Base-by-base conservation (phyloP, 441 rosid species). In the Pelargonium fulgidum region DNA sequence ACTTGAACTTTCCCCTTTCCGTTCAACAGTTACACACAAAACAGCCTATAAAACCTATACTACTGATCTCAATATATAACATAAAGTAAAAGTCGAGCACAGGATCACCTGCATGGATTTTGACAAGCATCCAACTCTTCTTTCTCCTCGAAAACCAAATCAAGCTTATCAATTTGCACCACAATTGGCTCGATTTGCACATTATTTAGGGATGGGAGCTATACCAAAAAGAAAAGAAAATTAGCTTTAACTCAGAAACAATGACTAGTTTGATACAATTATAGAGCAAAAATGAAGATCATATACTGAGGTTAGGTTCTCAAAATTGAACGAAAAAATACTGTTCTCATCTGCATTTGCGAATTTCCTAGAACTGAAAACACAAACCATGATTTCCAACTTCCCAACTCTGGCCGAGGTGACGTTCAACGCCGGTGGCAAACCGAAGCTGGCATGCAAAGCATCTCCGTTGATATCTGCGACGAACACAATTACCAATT, bases 401-500 rank as follows among this genome's bases (percentile, higher is more conserved):
- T 86, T 91, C 7, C 91, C 96, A 42, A 94, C 96, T 89, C 83
- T 90, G 0, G 99, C 99, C 54, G 85, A 85, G 9, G 98, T 80
- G 1, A 94, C 99, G 68, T 81, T 85, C 81, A 94, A 76, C 5
- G 98, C 98, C 1, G 91, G 96, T 3, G 99, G 99, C 86, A 94
- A 80, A 71, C 99, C 99, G 89, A 94, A 89, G 76, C 99, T 94
- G 11, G 99, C 97, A 68, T 94, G 99, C 80, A 94, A 72, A 67
- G 96, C 99, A 48, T 91, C 97, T 67, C 99, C 99, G 82, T 90
- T 91, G 61, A 94, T 88, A 77, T 94, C 99, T 94, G 62, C 8
- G 4, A 56, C 62, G 26, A 24, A 56, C 24, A 56, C 13, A 4
- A 17, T 56, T 19, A 7, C 8, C 48, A 54, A 16, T 56, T 24